Evolutionary conservation across 2,329 filamentous ascomycete species (phyloP).

Genomic region (Rosellinia necatrix): DNA sequence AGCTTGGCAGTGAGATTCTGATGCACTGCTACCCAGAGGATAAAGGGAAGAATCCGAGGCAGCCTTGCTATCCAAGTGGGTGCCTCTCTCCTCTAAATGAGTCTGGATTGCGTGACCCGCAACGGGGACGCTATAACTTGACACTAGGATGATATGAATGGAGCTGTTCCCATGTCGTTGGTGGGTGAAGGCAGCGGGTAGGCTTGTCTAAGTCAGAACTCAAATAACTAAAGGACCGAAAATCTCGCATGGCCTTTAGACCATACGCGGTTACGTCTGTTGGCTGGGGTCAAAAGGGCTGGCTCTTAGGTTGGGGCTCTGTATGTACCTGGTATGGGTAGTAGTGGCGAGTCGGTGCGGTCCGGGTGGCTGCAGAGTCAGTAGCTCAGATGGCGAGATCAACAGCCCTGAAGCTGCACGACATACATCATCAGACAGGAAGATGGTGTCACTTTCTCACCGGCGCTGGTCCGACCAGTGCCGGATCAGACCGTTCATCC

Average conservation of each 20-base stretch:
- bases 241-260: no score
- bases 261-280: background rate
- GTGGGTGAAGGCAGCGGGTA: background rate
- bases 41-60: no score
- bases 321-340: background rate
- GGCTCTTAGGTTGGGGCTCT: background rate
- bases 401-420: conserved; percentile 21
- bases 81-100: background rate
- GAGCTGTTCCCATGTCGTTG: background rate
- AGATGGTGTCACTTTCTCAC: conserved; percentile 9
- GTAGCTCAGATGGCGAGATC: conserved; percentile 23
- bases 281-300: background rate
- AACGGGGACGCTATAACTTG: no score
- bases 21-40: no score
- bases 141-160: background rate
- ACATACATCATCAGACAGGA: conserved; percentile 13
- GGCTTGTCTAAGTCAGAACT: background rate
- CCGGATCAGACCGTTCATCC: background rate
- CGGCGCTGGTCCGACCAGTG: background rate
- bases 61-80: background rate
- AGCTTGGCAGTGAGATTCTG: no score
- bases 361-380: conserved; percentile 10
- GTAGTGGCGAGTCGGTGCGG: background rate
- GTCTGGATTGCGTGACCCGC: background rate
- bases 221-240: background rate